Base-by-base conservation (phyloP, 208 protist genomes). In the Ichthyophonus hoferi region DNA sequence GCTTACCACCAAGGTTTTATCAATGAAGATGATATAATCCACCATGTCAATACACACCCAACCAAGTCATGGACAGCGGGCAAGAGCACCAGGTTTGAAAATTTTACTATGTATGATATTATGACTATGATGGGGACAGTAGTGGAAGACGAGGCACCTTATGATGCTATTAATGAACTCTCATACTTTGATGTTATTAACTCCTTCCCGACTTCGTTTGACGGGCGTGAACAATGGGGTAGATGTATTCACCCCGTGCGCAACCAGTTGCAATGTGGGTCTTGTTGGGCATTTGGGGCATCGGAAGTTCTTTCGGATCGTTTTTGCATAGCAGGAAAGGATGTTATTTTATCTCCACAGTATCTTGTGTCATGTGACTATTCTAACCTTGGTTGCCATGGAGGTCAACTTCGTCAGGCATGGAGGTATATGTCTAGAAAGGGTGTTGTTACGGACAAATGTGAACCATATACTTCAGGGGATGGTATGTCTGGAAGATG, bases 211-310 rank as follows among this genome's bases (percentile, higher is more conserved):
- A 24, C 40, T 7, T n/a, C 17, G 2, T 94, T 94, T 58, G 88
- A 94, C 41, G 34, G 83, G 0, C 17, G 83, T 33, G 43, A 35
- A 37, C 31, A 91, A 39, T 93, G 92, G 92, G 34, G 77, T 14
- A 40, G 84, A 12, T 94, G 92, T 50, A 90, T 92, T 39, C 50
- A 90, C 40, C 0, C 43, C 34, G 88, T 94, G 40, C 58, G 90
- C 41, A 94, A 94, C 81, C 91, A 94, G 87, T 90, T 35, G 40
- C 42, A 91, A 58, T 94, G 92, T 90, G 93, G 92, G 43, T 90
- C 81, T 37, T 95, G 93, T 58, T 94, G 93, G 92, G 92, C 93
- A 24, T 94, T 94, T 33, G 87, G 82, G 42, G 67, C 93, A 1
- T 91, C 90, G 37, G 90, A 91, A 79, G 40, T 67, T 34, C 34